Evolutionary conservation across 352 stramenopile genomes (phyloP).

Genomic region (Aphanomyces euteiches): DNA sequence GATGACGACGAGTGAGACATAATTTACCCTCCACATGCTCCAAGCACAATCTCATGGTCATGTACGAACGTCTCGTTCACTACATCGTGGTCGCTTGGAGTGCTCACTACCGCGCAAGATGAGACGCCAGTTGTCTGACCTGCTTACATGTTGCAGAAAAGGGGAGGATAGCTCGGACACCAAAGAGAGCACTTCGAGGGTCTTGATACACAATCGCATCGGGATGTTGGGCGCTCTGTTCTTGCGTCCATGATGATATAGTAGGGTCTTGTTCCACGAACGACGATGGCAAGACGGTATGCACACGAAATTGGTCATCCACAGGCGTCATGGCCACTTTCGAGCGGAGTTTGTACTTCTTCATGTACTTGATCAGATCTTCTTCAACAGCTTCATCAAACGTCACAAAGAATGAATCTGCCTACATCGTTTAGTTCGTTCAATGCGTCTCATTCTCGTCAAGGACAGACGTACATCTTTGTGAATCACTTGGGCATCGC

Average conservation of each 20-base stretch:
- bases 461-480: slow-evolving; percentile 38
- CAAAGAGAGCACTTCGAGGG: slow-evolving; percentile 61
- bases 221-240: not conserved
- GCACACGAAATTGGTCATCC: slow-evolving; percentile 47
- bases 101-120: slow-evolving; percentile 10
- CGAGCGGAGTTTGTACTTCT: slow-evolving; percentile 85
- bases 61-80: slow-evolving; percentile 38
- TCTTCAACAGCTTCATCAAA: slow-evolving; percentile 59
- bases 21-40: slow-evolving; percentile 64
- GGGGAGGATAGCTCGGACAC: slow-evolving; percentile 55
- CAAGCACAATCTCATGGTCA: slow-evolving; percentile 64
- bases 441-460: not conserved
- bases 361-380: slow-evolving; percentile 76
- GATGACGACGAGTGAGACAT: too few relatives aligned
- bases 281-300: slow-evolving; percentile 47
- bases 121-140: too few relatives aligned
- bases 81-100: not conserved
- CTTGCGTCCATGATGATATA: slow-evolving; percentile 1
- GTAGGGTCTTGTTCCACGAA: not conserved
- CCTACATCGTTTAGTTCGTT: slow-evolving; percentile 29
- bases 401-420: slow-evolving; percentile 68
- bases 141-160: too few relatives aligned
- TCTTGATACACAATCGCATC: slow-evolving; percentile 54
- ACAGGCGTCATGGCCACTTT: slow-evolving; percentile 72
- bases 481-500: slow-evolving; percentile 73